Percentiles rank a stretch among this genome's conserved stretches.
These are phyloP conservation scores for Podaxis sp. DNA, from an alignment of 768 basidiomycete species.

Conservation along the genomic window DNA sequence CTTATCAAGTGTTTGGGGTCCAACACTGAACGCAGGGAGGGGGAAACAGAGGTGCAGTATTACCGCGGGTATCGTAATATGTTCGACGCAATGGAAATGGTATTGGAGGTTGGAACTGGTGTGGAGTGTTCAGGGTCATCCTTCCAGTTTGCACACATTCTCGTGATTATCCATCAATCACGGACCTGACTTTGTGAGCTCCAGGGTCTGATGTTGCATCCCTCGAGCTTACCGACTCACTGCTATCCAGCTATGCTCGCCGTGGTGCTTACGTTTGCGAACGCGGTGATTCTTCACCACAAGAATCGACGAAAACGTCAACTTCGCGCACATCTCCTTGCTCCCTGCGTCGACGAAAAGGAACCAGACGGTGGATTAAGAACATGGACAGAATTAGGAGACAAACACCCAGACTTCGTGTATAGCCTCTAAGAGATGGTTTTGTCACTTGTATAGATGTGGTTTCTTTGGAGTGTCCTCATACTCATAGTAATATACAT, in stretches of 20 bases:
- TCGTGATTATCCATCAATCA: conserved; percentile 19
- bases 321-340: conserved; percentile 28
- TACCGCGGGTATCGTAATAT: too few relatives aligned
- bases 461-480: too few relatives aligned
- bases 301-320: conserved; percentile 27
- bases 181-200: conserved; percentile 35
- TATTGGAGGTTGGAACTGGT: too few relatives aligned
- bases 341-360: conserved; percentile 29
- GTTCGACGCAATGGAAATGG: too few relatives aligned
- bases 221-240: background rate
- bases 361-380: conserved; percentile 24
- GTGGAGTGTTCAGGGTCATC: too few relatives aligned
- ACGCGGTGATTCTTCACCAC: conserved; percentile 27
- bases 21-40: too few relatives aligned
- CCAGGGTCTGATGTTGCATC: background rate
- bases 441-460: too few relatives aligned
- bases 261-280: conserved; percentile 24
- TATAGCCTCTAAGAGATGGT: conserved; percentile 24
- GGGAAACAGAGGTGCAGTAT: too few relatives aligned
- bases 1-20: too few relatives aligned
- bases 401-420: conserved; percentile 35
- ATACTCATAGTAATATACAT: too few relatives aligned
- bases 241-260: conserved; percentile 24
- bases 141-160: too few relatives aligned
- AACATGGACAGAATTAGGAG: conserved; percentile 36